Evolutionary conservation across 495 filamentous ascomycete species (phyloP).

Genomic region (Trichoderma reesei): DNA sequence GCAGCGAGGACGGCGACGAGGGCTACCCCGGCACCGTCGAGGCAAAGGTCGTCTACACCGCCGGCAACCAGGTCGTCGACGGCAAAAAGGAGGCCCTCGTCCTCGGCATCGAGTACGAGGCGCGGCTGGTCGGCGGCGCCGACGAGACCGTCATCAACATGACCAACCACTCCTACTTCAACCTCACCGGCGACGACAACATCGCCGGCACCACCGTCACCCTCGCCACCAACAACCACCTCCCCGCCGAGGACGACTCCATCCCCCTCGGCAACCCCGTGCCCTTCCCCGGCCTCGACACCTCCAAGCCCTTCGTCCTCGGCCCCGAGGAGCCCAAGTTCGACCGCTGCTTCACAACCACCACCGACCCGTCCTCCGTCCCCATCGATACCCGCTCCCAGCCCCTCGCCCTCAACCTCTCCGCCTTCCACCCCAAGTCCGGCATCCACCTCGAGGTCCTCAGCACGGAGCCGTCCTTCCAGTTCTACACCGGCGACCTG

Average conservation of each 20-base stretch:
- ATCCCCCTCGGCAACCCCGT: conserved; percentile 55
- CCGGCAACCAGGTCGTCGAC: conserved; percentile 51
- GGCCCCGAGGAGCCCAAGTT: conserved; percentile 58
- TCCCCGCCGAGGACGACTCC: conserved; percentile 58
- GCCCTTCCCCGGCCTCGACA: conserved; percentile 50
- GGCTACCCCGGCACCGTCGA: conserved; percentile 80
- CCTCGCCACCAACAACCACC: conserved; percentile 60
- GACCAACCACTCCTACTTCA: conserved; percentile 98
- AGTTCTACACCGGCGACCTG: conserved; percentile 86
- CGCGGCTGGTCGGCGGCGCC: conserved; percentile 62
- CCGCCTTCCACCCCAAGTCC: conserved; percentile 58
- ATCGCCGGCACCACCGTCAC: conserved; percentile 55
- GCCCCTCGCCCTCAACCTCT: conserved; percentile 54
- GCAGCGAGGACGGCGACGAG: conserved; percentile 68
- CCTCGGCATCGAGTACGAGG: conserved; percentile 81
- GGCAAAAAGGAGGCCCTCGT: conserved; percentile 49
- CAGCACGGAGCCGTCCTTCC: conserved; percentile 91
- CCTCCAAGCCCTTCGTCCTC: conserved; percentile 58
- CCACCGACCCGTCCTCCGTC: conserved; percentile 47
- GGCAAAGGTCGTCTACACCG: conserved; percentile 66
- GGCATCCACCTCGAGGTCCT: conserved; percentile 72
- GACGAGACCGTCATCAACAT: conserved; percentile 84
- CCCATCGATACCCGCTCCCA: conserved; percentile 65
- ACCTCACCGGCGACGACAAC: conserved; percentile 57
- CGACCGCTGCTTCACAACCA: conserved; percentile 84